Evolutionary conservation across 306 rosid species (phyloP).

Genomic region (Senna tora): DNA sequence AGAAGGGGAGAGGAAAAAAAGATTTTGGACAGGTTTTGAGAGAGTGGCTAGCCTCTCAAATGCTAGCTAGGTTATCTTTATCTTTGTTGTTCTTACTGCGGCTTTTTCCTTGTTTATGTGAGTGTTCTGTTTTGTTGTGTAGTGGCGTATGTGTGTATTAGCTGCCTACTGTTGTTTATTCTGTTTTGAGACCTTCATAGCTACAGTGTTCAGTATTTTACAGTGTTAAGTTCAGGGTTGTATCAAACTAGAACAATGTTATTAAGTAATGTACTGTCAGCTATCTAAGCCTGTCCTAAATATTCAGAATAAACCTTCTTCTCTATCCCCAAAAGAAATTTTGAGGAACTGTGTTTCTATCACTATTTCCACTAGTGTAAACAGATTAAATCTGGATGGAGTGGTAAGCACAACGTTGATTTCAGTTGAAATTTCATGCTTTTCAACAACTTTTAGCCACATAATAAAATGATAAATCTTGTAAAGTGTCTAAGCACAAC

Average conservation of each 20-base stretch:
- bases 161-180: too few relatives aligned
- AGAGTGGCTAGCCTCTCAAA: too few relatives aligned
- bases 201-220: too few relatives aligned
- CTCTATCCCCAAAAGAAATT: neutral
- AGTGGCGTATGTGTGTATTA: too few relatives aligned
- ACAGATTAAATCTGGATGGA: slow-evolving; percentile 10
- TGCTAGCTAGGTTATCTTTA: too few relatives aligned
- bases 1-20: too few relatives aligned
- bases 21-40: too few relatives aligned
- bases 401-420: slow-evolving; percentile 15
- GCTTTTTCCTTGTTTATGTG: too few relatives aligned
- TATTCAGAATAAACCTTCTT: neutral
- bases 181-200: too few relatives aligned
- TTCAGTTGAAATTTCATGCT: neutral
- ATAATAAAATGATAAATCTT: neutral
- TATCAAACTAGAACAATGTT: neutral
- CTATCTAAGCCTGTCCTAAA: slow-evolving; percentile 17
- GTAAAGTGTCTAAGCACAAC: neutral
- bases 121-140: too few relatives aligned
- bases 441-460: neutral
- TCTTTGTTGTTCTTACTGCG: too few relatives aligned
- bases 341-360: neutral
- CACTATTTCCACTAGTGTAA: slow-evolving; percentile 13
- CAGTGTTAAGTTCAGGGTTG: too few relatives aligned
- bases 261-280: neutral